These are phyloP conservation scores for Corylus heterophylla DNA, from an alignment of 306 rosid genomes.

Conservation along the genomic window DNA sequence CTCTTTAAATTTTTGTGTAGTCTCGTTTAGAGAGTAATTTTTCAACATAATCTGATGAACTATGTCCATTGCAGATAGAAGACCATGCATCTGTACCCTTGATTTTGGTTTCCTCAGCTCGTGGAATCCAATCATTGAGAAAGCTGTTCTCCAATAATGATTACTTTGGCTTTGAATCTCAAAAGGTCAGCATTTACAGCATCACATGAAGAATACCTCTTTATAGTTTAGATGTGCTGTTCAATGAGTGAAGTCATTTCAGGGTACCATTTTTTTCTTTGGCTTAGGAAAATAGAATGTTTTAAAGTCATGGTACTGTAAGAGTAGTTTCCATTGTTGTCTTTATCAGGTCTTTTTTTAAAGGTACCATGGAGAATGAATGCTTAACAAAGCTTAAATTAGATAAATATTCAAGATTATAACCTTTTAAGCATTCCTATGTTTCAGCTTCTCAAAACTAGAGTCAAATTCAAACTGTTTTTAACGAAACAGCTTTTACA, in stretches of 20 bases:
- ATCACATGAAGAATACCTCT: slow-evolving; percentile 17
- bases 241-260: slow-evolving; percentile 5
- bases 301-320: background rate
- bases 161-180: slow-evolving; percentile 60
- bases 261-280: background rate
- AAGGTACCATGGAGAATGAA: background rate
- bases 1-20: background rate
- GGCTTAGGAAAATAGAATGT: slow-evolving; percentile 13
- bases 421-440: background rate
- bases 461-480: background rate
- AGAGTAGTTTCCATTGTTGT: background rate
- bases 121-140: slow-evolving; percentile 48
- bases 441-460: background rate
- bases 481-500: background rate
- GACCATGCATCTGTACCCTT: slow-evolving; percentile 60
- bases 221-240: slow-evolving; percentile 22
- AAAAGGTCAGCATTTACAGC: slow-evolving; percentile 53
- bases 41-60: slow-evolving; percentile 28
- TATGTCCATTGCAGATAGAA: slow-evolving; percentile 59
- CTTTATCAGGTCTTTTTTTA: background rate
- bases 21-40: slow-evolving; percentile 9
- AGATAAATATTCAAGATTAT: background rate
- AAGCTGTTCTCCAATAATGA: slow-evolving; percentile 57
- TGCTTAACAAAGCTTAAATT: background rate
- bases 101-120: slow-evolving; percentile 67